Base-by-base conservation (phyloP, 768 basidiomycete genomes). In the Mrakia frigida region DNA sequence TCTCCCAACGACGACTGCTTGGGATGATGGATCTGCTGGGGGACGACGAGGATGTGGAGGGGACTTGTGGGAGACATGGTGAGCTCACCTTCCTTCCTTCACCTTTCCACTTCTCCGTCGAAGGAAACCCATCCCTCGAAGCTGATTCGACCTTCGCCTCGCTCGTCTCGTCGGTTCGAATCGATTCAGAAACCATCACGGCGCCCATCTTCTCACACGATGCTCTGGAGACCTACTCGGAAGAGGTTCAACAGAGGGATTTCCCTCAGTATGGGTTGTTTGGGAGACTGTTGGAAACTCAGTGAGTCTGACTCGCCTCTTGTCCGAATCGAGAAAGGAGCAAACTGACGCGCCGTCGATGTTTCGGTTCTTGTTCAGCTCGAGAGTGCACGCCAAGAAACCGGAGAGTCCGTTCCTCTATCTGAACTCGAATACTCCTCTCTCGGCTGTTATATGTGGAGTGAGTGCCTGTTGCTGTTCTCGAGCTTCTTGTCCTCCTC, bases 231-330 rank as follows among this genome's bases (percentile, higher is more conserved):
- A 68, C 23, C 14, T 68, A 6, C 37, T 11, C 35, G 18, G 37
- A 37, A 14, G 67, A 37, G 33, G n/a, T 1, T 16, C 33, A 68
- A 23, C 7, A 68, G 67, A 43, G 6, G 39, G 67, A 68, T 35
- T 68, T 68, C 67, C 67, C 67, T 39, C 67, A 68, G 67, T 68
- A 39, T 43, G 67, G 67, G 6, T 68, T 33, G 33, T 68, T 37
- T n/a, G 67, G 67, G 6, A 37, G 67, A 25, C n/a, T 68, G 33
- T 16, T 68, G 25, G 33, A 37, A 7, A 68, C 67, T 3, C 67
- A 41, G 67, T 68, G 25, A 37, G 67, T 14, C 13, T 2, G 6
- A 6, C 7, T 46, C 14, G 2, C 5, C n/a, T 31, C n/a, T 61
- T 16, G 2, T 23, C 5, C 28, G 37, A 63, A 23, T 35, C 61